Percentiles rank a stretch among this genome's conserved stretches.
Conservation (phyloP, 106 monocot genomes). For the Dioscorea dumetorum region DNA sequence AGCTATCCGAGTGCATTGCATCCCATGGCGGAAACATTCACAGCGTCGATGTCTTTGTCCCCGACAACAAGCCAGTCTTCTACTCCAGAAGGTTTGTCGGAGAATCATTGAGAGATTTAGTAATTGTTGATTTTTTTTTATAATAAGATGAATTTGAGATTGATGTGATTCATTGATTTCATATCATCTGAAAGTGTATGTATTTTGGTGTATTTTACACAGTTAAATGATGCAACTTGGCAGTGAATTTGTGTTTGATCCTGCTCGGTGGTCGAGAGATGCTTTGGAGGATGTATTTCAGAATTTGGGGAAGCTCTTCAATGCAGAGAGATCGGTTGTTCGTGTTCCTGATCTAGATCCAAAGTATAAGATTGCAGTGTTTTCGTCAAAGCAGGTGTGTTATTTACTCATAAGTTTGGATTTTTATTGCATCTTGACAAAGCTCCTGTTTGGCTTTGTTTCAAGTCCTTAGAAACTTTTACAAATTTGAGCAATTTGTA, state of each 20-base stretch:
- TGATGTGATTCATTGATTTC: not conserved
- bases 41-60: slow-evolving; percentile 87
- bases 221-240: slow-evolving; percentile 20
- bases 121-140: too few relatives aligned
- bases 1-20: slow-evolving; percentile 81
- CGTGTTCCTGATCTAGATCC: slow-evolving; percentile 81
- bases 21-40: slow-evolving; percentile 73
- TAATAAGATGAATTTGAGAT: too few relatives aligned
- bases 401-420: not conserved
- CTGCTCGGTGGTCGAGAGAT: slow-evolving; percentile 53
- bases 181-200: not conserved
- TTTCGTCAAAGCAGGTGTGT: slow-evolving; percentile 86
- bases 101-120: too few relatives aligned
- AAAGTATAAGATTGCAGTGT: slow-evolving; percentile 83
- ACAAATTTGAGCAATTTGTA: not conserved
- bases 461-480: too few relatives aligned
- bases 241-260: slow-evolving; percentile 92
- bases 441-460: too few relatives aligned
- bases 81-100: slow-evolving; percentile 70
- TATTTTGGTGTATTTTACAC: slow-evolving; percentile 3
- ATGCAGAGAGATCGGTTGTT: slow-evolving; percentile 71
- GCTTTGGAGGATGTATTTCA: slow-evolving; percentile 59
- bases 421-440: too few relatives aligned
- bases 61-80: slow-evolving; percentile 63
- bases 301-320: slow-evolving; percentile 61